Conservation (phyloP, 148 eudicot genomes). For the Beta vulgaris region DNA sequence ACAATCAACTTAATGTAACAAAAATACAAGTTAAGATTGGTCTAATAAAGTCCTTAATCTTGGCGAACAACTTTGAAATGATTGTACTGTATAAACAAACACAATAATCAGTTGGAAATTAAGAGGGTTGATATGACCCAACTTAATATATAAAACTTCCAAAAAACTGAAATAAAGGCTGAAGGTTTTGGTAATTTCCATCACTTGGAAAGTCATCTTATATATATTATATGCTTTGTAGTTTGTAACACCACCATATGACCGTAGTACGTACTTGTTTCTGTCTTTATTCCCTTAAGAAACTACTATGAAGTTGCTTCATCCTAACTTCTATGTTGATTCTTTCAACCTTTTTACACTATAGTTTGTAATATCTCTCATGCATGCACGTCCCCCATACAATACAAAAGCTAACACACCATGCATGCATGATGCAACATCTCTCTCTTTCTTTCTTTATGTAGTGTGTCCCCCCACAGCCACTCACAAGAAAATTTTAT, state of each 20-base stretch:
- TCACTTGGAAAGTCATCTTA: not conserved
- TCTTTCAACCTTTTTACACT: too few species aligned
- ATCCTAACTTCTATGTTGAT: not conserved
- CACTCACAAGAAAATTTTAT: too few species aligned
- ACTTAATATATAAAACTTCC: not conserved
- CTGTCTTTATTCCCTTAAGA: constrained; percentile 23
- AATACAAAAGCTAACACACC: too few species aligned
- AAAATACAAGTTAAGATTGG: not conserved
- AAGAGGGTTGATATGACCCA: not conserved
- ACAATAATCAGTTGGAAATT: constrained; percentile 3
- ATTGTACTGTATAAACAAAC: not conserved
- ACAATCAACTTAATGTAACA: not conserved
- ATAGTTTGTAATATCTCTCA: too few species aligned
- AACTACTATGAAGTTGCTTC: constrained; percentile 28
- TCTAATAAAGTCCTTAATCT: not conserved
- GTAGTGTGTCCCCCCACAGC: too few species aligned
- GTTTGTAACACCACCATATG: not conserved
- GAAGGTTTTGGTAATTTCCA: not conserved
- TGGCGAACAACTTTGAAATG: constrained; percentile 1
- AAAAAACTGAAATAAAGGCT: not conserved
- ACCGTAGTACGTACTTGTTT: not conserved
- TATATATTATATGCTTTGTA: not conserved
- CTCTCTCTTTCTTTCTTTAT: too few species aligned
- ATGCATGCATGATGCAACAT: too few species aligned
- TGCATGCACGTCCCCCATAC: too few species aligned